Percentiles rank a stretch among this genome's conserved stretches.
Evolutionary conservation across 2,329 filamentous ascomycete genomes (phyloP).

Genomic region (Dactylellina parvicollis): DNA sequence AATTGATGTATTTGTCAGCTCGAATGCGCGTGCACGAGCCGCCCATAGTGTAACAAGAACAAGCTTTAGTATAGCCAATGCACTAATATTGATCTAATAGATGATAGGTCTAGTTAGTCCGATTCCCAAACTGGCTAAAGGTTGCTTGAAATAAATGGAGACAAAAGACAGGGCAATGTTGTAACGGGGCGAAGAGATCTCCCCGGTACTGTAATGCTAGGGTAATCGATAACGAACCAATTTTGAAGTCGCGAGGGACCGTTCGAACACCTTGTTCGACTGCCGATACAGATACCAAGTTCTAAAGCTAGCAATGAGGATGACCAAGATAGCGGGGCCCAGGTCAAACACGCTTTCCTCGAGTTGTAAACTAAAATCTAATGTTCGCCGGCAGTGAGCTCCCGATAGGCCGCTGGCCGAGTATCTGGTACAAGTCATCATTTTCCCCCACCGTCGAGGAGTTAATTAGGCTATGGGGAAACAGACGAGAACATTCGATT

Average conservation of each 20-base stretch:
- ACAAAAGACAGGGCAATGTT: too few species aligned
- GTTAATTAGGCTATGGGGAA: too few species aligned
- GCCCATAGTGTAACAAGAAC: not conserved
- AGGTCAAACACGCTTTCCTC: not conserved
- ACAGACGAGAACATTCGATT: too few species aligned
- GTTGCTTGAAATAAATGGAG: too few species aligned
- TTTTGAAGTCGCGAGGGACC: not conserved
- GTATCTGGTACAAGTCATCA: not conserved
- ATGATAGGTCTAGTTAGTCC: too few species aligned
- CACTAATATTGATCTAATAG: conserved; percentile 7
- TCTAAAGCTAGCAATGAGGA: not conserved
- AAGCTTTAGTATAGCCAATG: conserved; percentile 8
- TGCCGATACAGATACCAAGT: not conserved
- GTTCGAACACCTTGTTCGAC: not conserved
- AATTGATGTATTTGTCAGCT: not conserved
- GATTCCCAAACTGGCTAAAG: too few species aligned
- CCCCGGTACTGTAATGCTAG: too few species aligned
- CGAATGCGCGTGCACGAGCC: not conserved
- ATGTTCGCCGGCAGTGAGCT: not conserved
- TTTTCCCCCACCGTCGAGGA: too few species aligned
- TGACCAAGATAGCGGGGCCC: not conserved
- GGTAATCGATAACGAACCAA: not conserved
- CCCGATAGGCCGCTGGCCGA: not conserved
- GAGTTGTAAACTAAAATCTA: not conserved
- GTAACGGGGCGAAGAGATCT: too few species aligned